Conservation (phyloP, 768 basidiomycete species). For the Psilocybe azurescens region DNA sequence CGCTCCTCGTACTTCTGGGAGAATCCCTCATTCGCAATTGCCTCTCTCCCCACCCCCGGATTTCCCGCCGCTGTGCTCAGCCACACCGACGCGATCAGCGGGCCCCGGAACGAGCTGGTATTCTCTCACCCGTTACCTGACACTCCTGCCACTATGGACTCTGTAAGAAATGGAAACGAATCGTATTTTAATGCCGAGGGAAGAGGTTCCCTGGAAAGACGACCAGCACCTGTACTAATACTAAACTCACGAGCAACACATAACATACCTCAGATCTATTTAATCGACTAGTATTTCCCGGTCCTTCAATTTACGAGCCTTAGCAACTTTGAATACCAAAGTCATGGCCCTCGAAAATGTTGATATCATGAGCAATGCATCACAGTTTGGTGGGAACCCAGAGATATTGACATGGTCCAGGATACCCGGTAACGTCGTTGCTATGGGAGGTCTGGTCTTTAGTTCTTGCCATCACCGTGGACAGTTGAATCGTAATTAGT, state of each 20-base stretch:
- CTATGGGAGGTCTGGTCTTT: no score
- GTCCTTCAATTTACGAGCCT: no score
- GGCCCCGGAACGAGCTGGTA: conserved; percentile 6
- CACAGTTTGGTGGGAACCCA: no score
- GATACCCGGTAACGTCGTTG: no score
- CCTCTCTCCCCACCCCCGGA: conserved; percentile 6
- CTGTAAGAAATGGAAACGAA: not conserved
- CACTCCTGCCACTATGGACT: conserved; percentile 1
- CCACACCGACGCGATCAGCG: not conserved
- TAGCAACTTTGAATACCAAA: no score
- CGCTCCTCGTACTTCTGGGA: conserved; percentile 5
- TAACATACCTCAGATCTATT: not conserved
- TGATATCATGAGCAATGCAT: no score
- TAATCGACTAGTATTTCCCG: no score
- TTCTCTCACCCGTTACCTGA: conserved; percentile 5
- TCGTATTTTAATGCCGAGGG: not conserved
- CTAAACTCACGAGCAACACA: not conserved
- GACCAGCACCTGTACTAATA: not conserved
- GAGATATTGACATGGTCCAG: no score
- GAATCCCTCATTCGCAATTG: conserved; percentile 11
- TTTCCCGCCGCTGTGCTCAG: conserved; percentile 5
- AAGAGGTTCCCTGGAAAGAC: not conserved
- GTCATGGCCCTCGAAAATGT: no score
- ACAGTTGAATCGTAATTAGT: no score
- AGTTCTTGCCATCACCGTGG: no score